A percentile compares a stretch with the other conserved stretches of the same genome.
Evolutionary conservation across 495 filamentous ascomycete species (phyloP).

Genomic region (Rostrohypoxylon terebratum): DNA sequence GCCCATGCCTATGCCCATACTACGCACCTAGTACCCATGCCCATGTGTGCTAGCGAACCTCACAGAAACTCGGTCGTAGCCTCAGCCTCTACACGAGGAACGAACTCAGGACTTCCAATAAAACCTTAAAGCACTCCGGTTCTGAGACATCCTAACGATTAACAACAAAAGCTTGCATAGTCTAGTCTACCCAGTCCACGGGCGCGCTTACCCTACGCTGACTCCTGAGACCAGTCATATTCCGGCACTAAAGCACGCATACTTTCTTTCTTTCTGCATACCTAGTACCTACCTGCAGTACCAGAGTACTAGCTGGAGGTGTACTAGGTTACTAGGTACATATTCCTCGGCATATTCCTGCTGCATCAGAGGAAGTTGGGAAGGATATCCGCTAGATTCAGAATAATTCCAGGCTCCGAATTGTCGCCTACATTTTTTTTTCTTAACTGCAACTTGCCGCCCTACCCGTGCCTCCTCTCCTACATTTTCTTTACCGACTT

Average conservation of each 20-base stretch:
- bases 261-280: conserved; percentile 9
- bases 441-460: conserved; percentile 4
- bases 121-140: conserved; percentile 4
- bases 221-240: conserved; percentile 33
- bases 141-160: conserved; percentile 27
- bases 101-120: conserved; percentile 20
- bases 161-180: conserved; percentile 10
- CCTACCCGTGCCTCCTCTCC: conserved; percentile 5
- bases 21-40: no score
- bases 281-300: not conserved
- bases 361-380: not conserved
- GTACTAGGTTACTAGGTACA: no score
- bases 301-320: no score
- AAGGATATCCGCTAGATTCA: conserved; percentile 6
- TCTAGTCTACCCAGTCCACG: no score
- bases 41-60: not conserved
- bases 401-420: not conserved
- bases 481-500: conserved; percentile 22
- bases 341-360: conserved; percentile 1
- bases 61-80: conserved; percentile 1
- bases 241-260: conserved; percentile 26
- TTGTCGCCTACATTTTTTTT: conserved; percentile 8
- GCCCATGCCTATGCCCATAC: not conserved
- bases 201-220: not conserved
- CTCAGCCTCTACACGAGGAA: not conserved